These are phyloP conservation scores for Calendula officinalis DNA, from an alignment of 129 eudicot genomes.

Conservation along the genomic window DNA sequence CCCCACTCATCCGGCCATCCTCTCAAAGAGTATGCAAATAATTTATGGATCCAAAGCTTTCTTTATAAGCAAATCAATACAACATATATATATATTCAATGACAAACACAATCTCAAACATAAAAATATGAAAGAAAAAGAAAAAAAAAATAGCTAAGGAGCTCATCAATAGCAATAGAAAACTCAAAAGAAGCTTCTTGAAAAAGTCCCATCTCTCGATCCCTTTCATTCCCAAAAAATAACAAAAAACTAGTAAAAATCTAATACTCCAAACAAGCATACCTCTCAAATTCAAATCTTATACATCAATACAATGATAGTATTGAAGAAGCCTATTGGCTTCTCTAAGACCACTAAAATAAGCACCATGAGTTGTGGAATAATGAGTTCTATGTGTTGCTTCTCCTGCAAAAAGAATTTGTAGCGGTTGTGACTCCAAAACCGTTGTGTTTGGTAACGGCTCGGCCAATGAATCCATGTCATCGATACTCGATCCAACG, in stretches of 20 bases:
- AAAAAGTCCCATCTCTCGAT: constrained; percentile 32
- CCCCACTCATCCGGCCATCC: no score
- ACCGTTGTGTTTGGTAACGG: constrained; percentile 53
- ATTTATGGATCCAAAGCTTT: constrained; percentile 28
- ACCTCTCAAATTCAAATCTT: constrained; percentile 17
- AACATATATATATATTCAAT: constrained; percentile 27
- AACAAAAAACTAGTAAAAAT: constrained; percentile 22
- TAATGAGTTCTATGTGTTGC: constrained; percentile 93
- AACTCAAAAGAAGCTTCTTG: constrained; percentile 39
- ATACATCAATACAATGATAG: constrained; percentile 50
- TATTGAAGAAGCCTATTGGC: constrained; percentile 91
- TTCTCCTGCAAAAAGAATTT: constrained; percentile 91
- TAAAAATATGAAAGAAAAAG: constrained; percentile 11
- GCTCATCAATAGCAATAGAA: constrained; percentile 25
- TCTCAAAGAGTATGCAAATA: not conserved
- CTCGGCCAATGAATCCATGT: constrained; percentile 65
- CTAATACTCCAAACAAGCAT: constrained; percentile 31
- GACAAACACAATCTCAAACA: constrained; percentile 38
- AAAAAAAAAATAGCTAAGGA: constrained; percentile 6
- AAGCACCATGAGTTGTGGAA: constrained; percentile 97
- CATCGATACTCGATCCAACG: constrained; percentile 74
- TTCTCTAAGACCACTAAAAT: constrained; percentile 88
- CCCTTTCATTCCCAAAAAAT: constrained; percentile 27
- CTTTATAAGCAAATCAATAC: constrained; percentile 19
- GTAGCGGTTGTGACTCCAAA: constrained; percentile 38